A percentile compares a stretch with the other conserved stretches of the same genome.
Evolutionary conservation across 2,329 filamentous ascomycete species (phyloP).

Genomic region (Xylaria sp.): DNA sequence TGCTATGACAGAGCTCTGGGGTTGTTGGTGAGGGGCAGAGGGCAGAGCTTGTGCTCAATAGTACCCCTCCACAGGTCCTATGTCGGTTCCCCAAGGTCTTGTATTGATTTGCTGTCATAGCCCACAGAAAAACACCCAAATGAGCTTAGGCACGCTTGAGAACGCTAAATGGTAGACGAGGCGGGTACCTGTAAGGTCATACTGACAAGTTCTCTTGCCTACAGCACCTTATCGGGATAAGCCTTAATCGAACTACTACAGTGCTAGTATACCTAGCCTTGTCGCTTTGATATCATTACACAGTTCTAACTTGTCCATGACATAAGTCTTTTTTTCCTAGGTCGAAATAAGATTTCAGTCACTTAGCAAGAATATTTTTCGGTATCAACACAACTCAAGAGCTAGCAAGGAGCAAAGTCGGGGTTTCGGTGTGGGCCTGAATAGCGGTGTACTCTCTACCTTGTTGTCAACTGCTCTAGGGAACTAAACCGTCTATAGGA

Average conservation of each 20-base stretch:
- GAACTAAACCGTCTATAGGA: slow-evolving; percentile 4
- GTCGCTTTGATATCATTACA: background rate
- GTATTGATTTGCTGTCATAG: slow-evolving; percentile 26
- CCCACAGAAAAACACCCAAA: slow-evolving; percentile 20
- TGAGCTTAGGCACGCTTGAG: slow-evolving; percentile 3
- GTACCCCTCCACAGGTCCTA: slow-evolving; percentile 3
- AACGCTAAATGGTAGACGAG: background rate
- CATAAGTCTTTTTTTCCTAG: background rate
- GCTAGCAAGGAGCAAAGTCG: background rate
- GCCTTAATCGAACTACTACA: background rate
- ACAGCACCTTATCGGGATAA: background rate
- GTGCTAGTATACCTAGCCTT: background rate
- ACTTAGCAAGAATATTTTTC: background rate
- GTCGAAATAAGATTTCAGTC: background rate
- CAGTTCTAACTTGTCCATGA: background rate
- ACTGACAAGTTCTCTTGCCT: background rate
- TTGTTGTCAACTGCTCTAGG: slow-evolving; percentile 4
- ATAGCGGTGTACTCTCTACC: slow-evolving; percentile 27
- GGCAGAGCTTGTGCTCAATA: slow-evolving; percentile 20
- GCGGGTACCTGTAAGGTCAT: background rate
- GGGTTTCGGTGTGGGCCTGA: slow-evolving; percentile 25
- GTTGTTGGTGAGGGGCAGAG: slow-evolving; percentile 14
- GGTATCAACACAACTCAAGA: background rate
- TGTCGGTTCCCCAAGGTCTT: background rate
- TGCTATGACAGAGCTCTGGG: slow-evolving; percentile 20